Conservation (phyloP, 352 stramenopile genomes). For the Pythium dissotocum region DNA sequence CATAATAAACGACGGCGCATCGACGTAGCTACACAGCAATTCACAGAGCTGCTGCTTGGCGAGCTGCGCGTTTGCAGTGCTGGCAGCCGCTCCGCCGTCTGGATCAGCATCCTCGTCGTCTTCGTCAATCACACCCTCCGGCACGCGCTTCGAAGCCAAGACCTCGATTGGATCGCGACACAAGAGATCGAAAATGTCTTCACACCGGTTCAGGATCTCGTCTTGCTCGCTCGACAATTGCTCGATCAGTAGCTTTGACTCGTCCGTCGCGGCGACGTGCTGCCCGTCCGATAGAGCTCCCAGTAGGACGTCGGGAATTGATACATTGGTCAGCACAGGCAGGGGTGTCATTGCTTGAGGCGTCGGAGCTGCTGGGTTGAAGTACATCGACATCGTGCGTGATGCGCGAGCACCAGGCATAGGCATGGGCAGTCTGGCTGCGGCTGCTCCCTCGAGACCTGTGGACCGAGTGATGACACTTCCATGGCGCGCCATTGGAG, state of each 20-base stretch:
- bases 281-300: constrained; percentile 27
- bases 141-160: background rate
- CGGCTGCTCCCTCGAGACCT: background rate
- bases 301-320: constrained; percentile 53
- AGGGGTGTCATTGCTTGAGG: background rate
- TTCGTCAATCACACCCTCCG: background rate
- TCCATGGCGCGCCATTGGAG: constrained; percentile 16
- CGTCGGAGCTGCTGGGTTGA: background rate
- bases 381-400: constrained; percentile 8
- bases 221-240: constrained; percentile 28
- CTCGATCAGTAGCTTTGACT: constrained; percentile 22
- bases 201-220: constrained; percentile 42
- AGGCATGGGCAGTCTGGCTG: background rate
- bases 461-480: constrained; percentile 11
- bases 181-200: constrained; percentile 63
- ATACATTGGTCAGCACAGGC: constrained; percentile 19
- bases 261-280: constrained; percentile 16
- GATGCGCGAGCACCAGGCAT: background rate
- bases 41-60: constrained; percentile 42
- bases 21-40: constrained; percentile 44
- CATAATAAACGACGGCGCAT: constrained; percentile 44
- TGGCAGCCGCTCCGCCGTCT: background rate
- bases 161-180: constrained; percentile 38
- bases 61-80: background rate
- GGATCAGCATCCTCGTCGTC: background rate